Evolutionary conservation across 2,329 filamentous ascomycete species (phyloP).

Genomic region (Colletotrichum magnum): DNA sequence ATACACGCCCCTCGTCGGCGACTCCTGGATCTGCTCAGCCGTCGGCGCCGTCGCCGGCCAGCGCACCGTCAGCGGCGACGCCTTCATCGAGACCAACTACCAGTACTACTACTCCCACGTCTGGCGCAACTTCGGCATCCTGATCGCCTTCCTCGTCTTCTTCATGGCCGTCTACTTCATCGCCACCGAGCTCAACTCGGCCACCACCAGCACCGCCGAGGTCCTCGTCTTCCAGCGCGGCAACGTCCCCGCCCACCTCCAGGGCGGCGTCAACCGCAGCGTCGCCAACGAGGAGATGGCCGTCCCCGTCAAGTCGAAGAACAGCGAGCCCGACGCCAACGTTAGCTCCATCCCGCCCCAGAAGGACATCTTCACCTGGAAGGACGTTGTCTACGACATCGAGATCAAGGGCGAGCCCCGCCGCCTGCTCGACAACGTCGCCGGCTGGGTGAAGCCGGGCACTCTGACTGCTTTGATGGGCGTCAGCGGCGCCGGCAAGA

Average conservation of each 20-base stretch:
- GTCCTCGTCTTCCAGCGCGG: constrained; percentile 76
- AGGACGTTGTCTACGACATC: constrained; percentile 78
- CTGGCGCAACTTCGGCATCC: constrained; percentile 79
- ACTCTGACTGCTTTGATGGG: constrained; percentile 86
- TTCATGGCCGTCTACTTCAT: constrained; percentile 76
- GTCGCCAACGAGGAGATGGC: constrained; percentile 49
- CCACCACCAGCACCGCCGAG: constrained; percentile 74
- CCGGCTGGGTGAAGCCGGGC: constrained; percentile 92
- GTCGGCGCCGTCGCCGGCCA: constrained; percentile 69
- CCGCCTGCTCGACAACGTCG: constrained; percentile 82
- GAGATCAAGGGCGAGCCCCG: constrained; percentile 81
- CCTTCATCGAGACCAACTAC: constrained; percentile 70
- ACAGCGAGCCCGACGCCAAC: constrained; percentile 56
- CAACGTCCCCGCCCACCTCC: constrained; percentile 61
- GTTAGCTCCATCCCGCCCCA: constrained; percentile 56
- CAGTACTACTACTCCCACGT: constrained; percentile 69
- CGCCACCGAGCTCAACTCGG: constrained; percentile 75
- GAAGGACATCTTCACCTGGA: constrained; percentile 81
- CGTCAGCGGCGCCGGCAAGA: constrained; percentile 64
- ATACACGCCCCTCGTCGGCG: constrained; percentile 58
- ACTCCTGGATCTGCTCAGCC: constrained; percentile 67
- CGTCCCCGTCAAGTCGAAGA: constrained; percentile 67
- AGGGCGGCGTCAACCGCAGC: constrained; percentile 46
- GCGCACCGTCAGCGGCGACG: constrained; percentile 70
- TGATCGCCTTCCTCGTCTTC: constrained; percentile 73